Evolutionary conservation across 306 rosid species (phyloP), one percentile per base, ranked within the genome.

Genomic region (Spatholobus suberectus): DNA sequence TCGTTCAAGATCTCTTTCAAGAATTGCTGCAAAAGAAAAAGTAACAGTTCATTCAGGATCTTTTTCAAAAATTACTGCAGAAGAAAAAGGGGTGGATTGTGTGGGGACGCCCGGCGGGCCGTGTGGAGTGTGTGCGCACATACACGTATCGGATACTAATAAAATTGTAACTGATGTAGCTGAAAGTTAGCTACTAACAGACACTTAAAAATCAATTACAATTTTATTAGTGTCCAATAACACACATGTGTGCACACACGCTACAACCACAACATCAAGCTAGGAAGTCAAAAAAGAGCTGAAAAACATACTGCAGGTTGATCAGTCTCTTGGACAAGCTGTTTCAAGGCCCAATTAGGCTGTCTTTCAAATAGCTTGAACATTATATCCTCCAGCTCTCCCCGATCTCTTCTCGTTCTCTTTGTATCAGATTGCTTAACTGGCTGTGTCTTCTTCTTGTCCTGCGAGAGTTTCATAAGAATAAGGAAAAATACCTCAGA

Each of bases 261-360:
- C 24, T 17, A 70, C 21, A 26, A 46, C 23, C 26, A 24, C 24
- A 77, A 27, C 35, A 46, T 23, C 29, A 61, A 69, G 40, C 40
- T 49, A 70, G 59, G 27, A 20, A 73, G 29, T 2, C 41, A 23
- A 24, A 65, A 11, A 71, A 44, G n/a, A 59, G 52, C 24, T 3
- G 47, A 75, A 76, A 65, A 77, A 81, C 91, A 49, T 87, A 96
- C 98, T 12, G 97, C 97, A 77, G 99, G 99, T 83, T 96, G 99
- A 88, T 94, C 98, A 10, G 99, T 96, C 83, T 94, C 99, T 83
- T 94, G 98, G 52, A 96, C 97, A 81, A 96, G 98, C 90, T 96
- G 99, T 90, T 94, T 96, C 84, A 96, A 88, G 62, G 99, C 97
- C 99, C 98, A 96, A 65, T 96, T 96, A 69, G 99, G 97, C 87